Percentiles rank a stretch among this genome's conserved stretches.
phyloP scores from a whole-genome alignment of 2,329 filamentous ascomycete species.

The Fusarium staphyleae region DNA sequence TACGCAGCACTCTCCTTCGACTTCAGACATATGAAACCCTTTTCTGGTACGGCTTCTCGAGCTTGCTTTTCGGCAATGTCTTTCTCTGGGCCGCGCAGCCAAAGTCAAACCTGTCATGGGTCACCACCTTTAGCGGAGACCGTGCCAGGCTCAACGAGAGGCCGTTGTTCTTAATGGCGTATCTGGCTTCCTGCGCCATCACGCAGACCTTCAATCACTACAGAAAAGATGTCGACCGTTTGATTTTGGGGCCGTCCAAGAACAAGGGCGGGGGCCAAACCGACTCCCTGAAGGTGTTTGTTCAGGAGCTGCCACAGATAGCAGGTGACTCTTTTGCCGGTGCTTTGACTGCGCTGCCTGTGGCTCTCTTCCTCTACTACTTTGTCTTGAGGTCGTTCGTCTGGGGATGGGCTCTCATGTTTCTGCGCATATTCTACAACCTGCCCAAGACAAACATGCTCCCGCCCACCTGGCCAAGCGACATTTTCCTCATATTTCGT shows the following conservation, averaged over 20 bases:
- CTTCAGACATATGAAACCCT: conserved; percentile 72
- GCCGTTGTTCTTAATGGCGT: conserved; percentile 78
- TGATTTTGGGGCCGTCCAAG: conserved; percentile 51
- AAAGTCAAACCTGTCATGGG: conserved; percentile 71
- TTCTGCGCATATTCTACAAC: conserved; percentile 77
- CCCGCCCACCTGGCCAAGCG: conserved; percentile 64
- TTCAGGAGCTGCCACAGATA: conserved; percentile 51
- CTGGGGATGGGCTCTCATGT: conserved; percentile 74
- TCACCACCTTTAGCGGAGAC: conserved; percentile 75
- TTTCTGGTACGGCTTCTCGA: conserved; percentile 79
- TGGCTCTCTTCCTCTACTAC: conserved; percentile 67
- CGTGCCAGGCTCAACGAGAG: conserved; percentile 84
- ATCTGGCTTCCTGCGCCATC: conserved; percentile 72
- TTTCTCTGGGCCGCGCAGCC: conserved; percentile 76
- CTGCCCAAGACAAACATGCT: conserved; percentile 75
- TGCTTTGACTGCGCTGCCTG: conserved; percentile 49
- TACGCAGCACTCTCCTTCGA: conserved; percentile 64
- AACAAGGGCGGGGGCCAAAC: conserved; percentile 38
- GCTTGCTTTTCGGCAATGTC: conserved; percentile 79
- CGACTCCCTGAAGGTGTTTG: conserved; percentile 47
- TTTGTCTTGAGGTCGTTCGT: conserved; percentile 66
- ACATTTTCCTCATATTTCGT: conserved; percentile 61
- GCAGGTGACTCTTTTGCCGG: conserved; percentile 50
- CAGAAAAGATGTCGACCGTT: conserved; percentile 74
- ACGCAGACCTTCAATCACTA: conserved; percentile 76